Evolutionary conservation across 345 rosid species (phyloP), one percentile per base, ranked within the genome.

Genomic region (Capsella bursapastoris): DNA sequence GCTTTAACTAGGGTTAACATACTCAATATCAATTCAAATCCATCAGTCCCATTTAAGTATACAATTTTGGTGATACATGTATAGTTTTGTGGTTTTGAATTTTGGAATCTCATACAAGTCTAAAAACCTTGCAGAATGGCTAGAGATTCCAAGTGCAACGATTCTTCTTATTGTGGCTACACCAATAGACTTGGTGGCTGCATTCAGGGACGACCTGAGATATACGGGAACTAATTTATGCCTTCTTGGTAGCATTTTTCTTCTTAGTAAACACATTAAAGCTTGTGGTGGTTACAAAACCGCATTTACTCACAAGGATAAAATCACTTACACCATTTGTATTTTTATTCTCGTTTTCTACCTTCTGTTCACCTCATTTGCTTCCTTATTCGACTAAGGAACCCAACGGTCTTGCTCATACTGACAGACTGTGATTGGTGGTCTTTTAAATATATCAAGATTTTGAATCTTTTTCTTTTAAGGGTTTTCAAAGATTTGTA

Each of bases 251-350:
- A 92, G 86, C 27, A 68, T 82, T 64, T 86, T 85, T 86, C 81
- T 90, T 3, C 67, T 90, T 55, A 82, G 81, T 74, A 85, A 82
- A 60, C 94, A 93, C 84, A 84, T 84, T 62, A 84, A 89, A 35
- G 90, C 94, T 22, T 82, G 92, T 4, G 98, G 91, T 6, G 96
- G 96, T 60, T 86, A 81, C 89, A 84, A 91, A 64, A 89, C 89
- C 50, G 85, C 94, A 5, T 86, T 91, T 67, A 88, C 90, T 5
- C 85, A 82, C 27, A 68, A 82, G 66, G 84, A 89, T 48, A 92
- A 90, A 70, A 73, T 86, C 57, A 81, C 97, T 44, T 90, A 81
- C 86, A 90, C 90, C 0, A 5, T 87, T 10, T 94, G 96, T 43
- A 84, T 93, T 64, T 62, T 77, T 62, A 80, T 89, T 53, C 83